Conservation (phyloP, 1,284 basidiomycete genomes). For the Phellinidium pouzarii region DNA sequence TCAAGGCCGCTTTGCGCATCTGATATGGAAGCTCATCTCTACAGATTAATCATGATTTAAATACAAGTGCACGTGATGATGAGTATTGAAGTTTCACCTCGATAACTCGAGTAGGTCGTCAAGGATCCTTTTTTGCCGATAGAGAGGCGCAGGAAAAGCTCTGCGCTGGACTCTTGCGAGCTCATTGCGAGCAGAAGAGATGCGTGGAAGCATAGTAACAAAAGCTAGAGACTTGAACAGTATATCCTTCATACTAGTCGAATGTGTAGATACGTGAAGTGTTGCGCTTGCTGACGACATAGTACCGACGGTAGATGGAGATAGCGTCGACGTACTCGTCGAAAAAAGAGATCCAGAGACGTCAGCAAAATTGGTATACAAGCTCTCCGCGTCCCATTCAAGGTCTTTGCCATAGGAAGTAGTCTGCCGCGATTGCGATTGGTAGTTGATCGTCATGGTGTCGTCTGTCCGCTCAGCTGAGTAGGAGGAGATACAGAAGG, state of each 20-base stretch:
- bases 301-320: background rate
- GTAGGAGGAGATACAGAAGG: too few relatives aligned
- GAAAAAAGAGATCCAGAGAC: background rate
- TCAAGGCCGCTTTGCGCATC: slow-evolving; percentile 12
- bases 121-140: slow-evolving; percentile 5
- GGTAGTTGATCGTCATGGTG: too few relatives aligned
- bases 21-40: slow-evolving; percentile 14
- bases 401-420: too few relatives aligned
- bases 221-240: slow-evolving; percentile 9
- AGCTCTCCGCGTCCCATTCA: background rate
- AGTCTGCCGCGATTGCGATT: too few relatives aligned
- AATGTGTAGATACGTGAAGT: background rate
- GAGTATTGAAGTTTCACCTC: background rate
- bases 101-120: slow-evolving; percentile 15
- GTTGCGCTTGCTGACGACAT: background rate
- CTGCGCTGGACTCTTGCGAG: background rate
- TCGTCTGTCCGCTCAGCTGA: too few relatives aligned
- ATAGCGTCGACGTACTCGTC: background rate
- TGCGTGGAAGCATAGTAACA: slow-evolving; percentile 7
- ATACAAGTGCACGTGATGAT: background rate
- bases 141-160: slow-evolving; percentile 6
- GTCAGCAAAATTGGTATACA: background rate
- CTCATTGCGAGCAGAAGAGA: slow-evolving; percentile 14
- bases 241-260: slow-evolving; percentile 1
- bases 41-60: too few relatives aligned